Conservation (phyloP, 768 basidiomycete species). For the Phanerochaete carnosa region DNA sequence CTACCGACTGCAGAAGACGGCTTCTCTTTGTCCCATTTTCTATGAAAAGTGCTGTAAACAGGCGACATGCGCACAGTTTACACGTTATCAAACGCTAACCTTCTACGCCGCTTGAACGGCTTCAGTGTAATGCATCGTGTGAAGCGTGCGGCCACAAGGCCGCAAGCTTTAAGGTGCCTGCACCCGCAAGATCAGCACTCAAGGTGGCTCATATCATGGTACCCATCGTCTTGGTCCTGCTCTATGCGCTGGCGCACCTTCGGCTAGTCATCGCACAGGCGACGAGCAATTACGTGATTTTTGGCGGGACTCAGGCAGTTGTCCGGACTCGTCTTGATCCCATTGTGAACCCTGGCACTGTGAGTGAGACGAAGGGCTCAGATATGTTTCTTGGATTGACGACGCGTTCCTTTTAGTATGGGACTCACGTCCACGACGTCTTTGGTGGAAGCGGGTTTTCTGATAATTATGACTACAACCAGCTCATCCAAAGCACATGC, state of each 20-base stretch:
- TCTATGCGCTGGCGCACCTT: not conserved
- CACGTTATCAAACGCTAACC: not conserved
- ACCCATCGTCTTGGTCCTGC: not conserved
- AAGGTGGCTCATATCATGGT: not conserved
- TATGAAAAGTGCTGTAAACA: not conserved
- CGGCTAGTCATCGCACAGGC: not conserved
- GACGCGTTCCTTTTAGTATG: constrained; percentile 3
- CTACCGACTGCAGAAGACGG: not conserved
- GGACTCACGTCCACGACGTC: constrained; percentile 12
- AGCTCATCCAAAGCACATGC: constrained; percentile 6
- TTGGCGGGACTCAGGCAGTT: constrained; percentile 12
- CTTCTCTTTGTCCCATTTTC: not conserved
- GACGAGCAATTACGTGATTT: constrained; percentile 13
- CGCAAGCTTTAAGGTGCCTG: not conserved
- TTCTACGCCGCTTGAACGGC: not conserved
- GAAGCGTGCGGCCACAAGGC: not conserved
- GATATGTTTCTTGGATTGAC: not conserved
- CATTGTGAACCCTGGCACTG: constrained; percentile 13
- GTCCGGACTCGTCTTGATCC: constrained; percentile 15
- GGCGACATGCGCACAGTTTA: not conserved
- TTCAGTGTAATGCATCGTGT: not conserved
- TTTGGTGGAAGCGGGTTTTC: constrained; percentile 16
- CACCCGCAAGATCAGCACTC: not conserved
- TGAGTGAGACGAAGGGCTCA: not conserved
- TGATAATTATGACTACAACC: constrained; percentile 9